Evolutionary conservation across 495 filamentous ascomycete species (phyloP).

Genomic region (Neurospora hispaniola): DNA sequence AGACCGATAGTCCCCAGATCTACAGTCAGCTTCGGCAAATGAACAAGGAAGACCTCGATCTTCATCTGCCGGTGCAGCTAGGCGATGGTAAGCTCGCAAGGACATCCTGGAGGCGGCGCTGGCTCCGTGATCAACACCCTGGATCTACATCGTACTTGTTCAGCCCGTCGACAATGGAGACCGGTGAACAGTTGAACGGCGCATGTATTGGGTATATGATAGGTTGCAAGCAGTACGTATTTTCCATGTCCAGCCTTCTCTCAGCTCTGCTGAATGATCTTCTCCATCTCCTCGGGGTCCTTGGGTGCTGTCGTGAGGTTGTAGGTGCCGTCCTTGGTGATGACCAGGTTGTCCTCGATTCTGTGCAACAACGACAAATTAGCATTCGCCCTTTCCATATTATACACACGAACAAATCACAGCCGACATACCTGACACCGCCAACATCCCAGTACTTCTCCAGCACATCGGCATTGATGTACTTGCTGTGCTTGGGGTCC

Average conservation of each 20-base stretch:
- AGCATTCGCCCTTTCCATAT: conserved; percentile 1
- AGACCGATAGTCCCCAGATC: background rate
- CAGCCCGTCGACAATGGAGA: background rate
- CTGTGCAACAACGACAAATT: conserved; percentile 14
- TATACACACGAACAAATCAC: background rate
- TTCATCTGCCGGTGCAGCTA: background rate
- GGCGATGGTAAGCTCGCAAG: background rate
- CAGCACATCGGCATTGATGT: conserved; percentile 63
- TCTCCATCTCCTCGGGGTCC: conserved; percentile 59
- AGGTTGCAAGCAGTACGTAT: background rate
- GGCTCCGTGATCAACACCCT: background rate
- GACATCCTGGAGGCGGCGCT: background rate
- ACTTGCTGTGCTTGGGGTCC: conserved; percentile 55
- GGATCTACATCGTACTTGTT: background rate
- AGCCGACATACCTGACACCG: conserved; percentile 51
- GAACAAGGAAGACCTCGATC: background rate
- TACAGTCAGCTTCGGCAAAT: background rate
- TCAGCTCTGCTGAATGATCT: conserved; percentile 32
- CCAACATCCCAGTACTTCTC: conserved; percentile 84
- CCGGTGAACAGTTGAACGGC: background rate
- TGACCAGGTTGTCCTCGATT: conserved; percentile 61
- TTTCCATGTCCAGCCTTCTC: background rate
- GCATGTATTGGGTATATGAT: background rate
- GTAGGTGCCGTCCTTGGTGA: conserved; percentile 65
- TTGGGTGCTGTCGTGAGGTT: conserved; percentile 76